Evolutionary conservation across 176 grass and related monocot genomes (phyloP), one percentile per base, ranked within the genome.

Genomic region (Lolium multiflorum): DNA sequence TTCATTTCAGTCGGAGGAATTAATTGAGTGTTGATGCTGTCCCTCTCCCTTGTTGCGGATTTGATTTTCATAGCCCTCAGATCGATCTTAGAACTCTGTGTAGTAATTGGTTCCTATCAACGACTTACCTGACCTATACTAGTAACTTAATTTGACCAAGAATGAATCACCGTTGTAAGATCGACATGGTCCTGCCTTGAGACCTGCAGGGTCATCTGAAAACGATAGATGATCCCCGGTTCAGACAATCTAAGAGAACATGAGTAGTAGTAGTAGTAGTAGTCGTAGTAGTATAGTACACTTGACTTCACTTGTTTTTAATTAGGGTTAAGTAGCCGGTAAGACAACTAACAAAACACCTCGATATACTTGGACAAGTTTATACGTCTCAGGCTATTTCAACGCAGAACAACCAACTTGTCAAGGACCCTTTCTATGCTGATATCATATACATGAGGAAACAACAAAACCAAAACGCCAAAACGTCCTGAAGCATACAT

Each of bases 341-440:
- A 41, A 70, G 67, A 17, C 67, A 10, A 20, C 37, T 70, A 43
- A 70, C 37, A 70, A 70, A n/a, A 70, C 67, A 9, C 67, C 67
- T 70, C 5, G 67, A 70, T 20, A 7, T 56, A 56, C 6, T 20
- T 56, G 54, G 54, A 56, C 54, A 56, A 18, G 62, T 35, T 15
- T 65, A 35, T 76, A 76, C 72, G 72, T 28, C 7, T 47, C 72
- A 28, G 72, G 72, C 72, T 75, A 50, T 31, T 75, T 75, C 72
- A 75, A 75, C 47, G 47, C 14, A 75, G 47, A 75, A 75, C 22
- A 52, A 76, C 0, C 24, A 11, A 24, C 72, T 52, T 6, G 48
- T 52, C 47, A 76, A 52, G 48, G 72, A 76, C 22, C 72, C 15
- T 76, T 76, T 76, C 72, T 17, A 11, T 52, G 72, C 22, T 31